Base-by-base conservation (phyloP, 2,329 filamentous ascomycete species). In the Botryosphaeria dothidea region DNA sequence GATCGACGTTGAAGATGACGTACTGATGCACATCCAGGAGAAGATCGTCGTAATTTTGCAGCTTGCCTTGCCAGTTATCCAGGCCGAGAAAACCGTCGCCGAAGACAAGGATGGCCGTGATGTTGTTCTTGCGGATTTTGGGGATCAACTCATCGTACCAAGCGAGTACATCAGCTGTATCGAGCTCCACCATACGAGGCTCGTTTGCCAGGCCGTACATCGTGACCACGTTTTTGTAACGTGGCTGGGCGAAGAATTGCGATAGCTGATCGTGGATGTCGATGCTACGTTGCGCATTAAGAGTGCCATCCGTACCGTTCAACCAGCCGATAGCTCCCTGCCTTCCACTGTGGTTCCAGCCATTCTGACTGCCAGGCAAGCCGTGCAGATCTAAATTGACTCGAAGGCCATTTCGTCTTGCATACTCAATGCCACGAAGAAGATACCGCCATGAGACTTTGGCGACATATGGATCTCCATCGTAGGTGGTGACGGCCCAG, bases 21-120 rank as follows among this genome's bases (percentile, higher is more conserved):
- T 99, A 99, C 78, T 98, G 94, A 79, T 99, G 95, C 41, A 96
- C 95, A 78, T 99, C 95, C n/a, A 99, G 87, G 19, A 96, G 86
- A 69, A 98, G 83, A 68, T 89, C 86, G 52, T 89, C 83, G 73
- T 91, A 85, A 23, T 85, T 83, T 69, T 90, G 86, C 70, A 98
- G 85, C 75, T 91, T 85, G 45, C 92, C 92, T 75, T 97, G 89
- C 95, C 95, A 99, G 73, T 96, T 94, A 69, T 85, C 84, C 4
- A 98, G 86, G 11, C 94, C 94, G 80, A 96, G 87, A 82, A 99
- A 99, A 25, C 95, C 95, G 78, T 99, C 95, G 64, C 93, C 94
- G 73, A 99, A 95, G 43, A 96, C 89, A 65, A 98, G 81, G 36
- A 90, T 87, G 56, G 86, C 84, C 38, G 83, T 83, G 69, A 96